Percentiles rank a stretch among this genome's conserved stretches.
phyloP scores from a whole-genome alignment of 169 alveolate genomes.

The Babesia microti region DNA sequence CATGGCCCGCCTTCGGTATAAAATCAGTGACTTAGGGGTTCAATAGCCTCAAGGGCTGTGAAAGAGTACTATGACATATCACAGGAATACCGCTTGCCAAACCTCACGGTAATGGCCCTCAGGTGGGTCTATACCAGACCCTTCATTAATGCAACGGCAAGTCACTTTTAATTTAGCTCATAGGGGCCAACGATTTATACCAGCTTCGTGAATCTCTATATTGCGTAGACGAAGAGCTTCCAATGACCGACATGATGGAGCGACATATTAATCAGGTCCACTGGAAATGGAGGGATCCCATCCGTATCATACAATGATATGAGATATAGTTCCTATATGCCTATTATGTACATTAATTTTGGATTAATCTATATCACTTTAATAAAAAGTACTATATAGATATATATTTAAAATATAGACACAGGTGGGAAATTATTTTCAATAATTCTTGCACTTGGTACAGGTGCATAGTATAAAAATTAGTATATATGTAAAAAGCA shows the following conservation, averaged over 20 bases:
- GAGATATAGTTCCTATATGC: too few relatives aligned
- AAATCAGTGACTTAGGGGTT: slow-evolving; percentile 40
- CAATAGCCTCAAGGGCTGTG: slow-evolving; percentile 68
- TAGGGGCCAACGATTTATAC: slow-evolving; percentile 60
- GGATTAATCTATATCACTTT: too few relatives aligned
- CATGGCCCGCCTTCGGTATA: slow-evolving; percentile 59
- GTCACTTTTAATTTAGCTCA: slow-evolving; percentile 23
- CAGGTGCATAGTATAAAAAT: too few relatives aligned
- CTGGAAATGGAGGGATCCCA: slow-evolving; percentile 74
- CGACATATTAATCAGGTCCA: slow-evolving; percentile 65
- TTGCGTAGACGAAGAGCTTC: slow-evolving; percentile 48
- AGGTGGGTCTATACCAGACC: slow-evolving; percentile 69
- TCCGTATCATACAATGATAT: slow-evolving; percentile 53
- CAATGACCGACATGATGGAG: slow-evolving; percentile 62
- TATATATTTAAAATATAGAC: too few relatives aligned
- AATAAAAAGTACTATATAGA: too few relatives aligned
- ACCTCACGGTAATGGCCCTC: slow-evolving; percentile 57
- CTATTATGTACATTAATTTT: too few relatives aligned
- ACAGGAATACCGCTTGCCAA: slow-evolving; percentile 51
- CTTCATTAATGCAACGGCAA: slow-evolving; percentile 59
- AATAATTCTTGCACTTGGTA: too few relatives aligned
- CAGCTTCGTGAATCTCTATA: slow-evolving; percentile 66
- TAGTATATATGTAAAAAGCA: too few relatives aligned
- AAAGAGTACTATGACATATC: slow-evolving; percentile 59
- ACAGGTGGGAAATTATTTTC: too few relatives aligned